Base-by-base conservation (phyloP, 441 rosid species). In the Capsella rubella region DNA sequence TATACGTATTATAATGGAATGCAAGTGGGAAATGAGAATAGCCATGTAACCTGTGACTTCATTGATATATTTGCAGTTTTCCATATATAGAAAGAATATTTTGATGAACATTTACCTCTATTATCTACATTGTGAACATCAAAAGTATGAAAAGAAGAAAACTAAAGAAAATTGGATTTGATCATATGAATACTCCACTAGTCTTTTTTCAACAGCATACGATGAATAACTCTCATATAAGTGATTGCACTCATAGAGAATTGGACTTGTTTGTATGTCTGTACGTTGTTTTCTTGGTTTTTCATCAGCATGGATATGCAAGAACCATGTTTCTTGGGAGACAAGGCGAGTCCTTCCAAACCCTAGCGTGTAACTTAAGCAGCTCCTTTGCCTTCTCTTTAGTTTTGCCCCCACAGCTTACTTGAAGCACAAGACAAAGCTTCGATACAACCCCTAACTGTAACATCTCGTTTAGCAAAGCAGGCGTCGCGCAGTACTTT, bases 291-390 rank as follows among this genome's bases (percentile, higher is more conserved):
- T 53, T 43, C 55, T 21, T 42, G 31, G 43, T 55, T 67, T 21
- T 37, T 78, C 71, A 82, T 78, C 75, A 76, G 35, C 82, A 79
- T 3, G 94, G 92, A 85, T 82, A 87, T 0, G 86, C 85, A 62
- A 80, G 68, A 31, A 75, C 70, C 62, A 93, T 54, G 35, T 78
- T 83, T 13, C 13, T 16, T 5, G 95, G 87, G 32, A 91, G 31
- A 76, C 95, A 91, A 25, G 92, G 82, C 29, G 98, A 90, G 49
- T 79, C 83, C 80, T 75, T 90, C 98, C 98, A 94, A 21, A 64
- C 80, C 69, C 84, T 78, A 51, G 87, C 91, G 79, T 91, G 95
- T 82, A 86, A 72, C 64, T 78, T 83, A 35, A 94, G 88, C 47
- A 87, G 69, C 59, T 94, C 92, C 37, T 58, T 81, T 0, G 93